These are phyloP conservation scores for Austropuccinia psidii DNA, from an alignment of 1,284 basidiomycete species.

Conservation along the genomic window DNA sequence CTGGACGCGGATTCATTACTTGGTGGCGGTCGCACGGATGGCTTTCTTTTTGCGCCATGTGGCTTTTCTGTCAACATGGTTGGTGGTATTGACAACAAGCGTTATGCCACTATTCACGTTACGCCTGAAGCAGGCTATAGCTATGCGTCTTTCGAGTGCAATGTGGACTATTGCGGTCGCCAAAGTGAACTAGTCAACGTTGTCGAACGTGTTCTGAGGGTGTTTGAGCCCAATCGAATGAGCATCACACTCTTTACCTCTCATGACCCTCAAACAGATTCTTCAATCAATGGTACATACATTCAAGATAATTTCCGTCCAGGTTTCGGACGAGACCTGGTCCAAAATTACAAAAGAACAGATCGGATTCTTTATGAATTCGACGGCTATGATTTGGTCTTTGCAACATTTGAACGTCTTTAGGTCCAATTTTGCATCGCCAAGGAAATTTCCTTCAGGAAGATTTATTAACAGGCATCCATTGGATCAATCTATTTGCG, in stretches of 20 bases:
- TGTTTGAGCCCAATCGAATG: slow-evolving; percentile 83
- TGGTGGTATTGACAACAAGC: slow-evolving; percentile 62
- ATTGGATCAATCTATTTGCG: no score
- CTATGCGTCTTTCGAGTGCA: slow-evolving; percentile 97
- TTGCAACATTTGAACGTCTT: slow-evolving; percentile 43
- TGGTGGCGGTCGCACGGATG: slow-evolving; percentile 73
- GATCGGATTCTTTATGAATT: slow-evolving; percentile 99
- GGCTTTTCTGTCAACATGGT: slow-evolving; percentile 95
- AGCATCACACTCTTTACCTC: slow-evolving; percentile 89
- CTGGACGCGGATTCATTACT: slow-evolving; percentile 74
- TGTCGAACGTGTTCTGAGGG: slow-evolving; percentile 75
- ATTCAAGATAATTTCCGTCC: slow-evolving; percentile 53
- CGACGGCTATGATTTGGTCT: slow-evolving; percentile 87
- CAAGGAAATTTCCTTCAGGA: no score
- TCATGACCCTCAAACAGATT: slow-evolving; percentile 50
- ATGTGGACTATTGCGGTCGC: slow-evolving; percentile 63
- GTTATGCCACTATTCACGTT: slow-evolving; percentile 97
- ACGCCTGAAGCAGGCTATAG: slow-evolving; percentile 96
- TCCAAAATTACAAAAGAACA: slow-evolving; percentile 57
- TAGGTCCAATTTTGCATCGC: background rate
- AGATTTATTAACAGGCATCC: no score
- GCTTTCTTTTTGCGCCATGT: slow-evolving; percentile 89
- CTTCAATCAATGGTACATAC: slow-evolving; percentile 51
- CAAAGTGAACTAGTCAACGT: slow-evolving; percentile 62
- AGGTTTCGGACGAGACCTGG: slow-evolving; percentile 44